Percentiles rank a stretch among this genome's conserved stretches.
These are phyloP conservation scores for Aurinia saxatilis DNA, from an alignment of 345 rosid species.

Conservation along the genomic window DNA sequence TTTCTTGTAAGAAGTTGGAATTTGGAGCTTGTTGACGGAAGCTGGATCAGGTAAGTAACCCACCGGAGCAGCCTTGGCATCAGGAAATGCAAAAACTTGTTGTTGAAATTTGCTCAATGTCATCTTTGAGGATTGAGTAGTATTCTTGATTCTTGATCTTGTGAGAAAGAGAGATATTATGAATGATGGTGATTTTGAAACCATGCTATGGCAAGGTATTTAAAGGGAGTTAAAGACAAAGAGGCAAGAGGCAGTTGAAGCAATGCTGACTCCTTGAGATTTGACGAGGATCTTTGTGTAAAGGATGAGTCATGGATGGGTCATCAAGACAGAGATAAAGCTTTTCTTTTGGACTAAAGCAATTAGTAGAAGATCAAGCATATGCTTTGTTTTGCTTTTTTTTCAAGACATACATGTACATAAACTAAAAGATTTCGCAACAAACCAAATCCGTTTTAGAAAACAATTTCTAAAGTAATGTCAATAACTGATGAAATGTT, in stretches of 20 bases:
- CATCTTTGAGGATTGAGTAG: slow-evolving; percentile 6
- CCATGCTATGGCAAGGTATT: slow-evolving; percentile 11
- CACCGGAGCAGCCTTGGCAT: neutral
- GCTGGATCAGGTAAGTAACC: slow-evolving; percentile 23
- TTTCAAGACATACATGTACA: neutral
- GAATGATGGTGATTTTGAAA: slow-evolving; percentile 11
- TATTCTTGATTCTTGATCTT: slow-evolving; percentile 6
- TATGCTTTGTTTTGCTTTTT: slow-evolving; percentile 13
- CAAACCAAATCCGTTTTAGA: neutral
- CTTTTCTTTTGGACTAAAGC: slow-evolving; percentile 12
- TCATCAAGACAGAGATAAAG: slow-evolving; percentile 26
- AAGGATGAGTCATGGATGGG: slow-evolving; percentile 22
- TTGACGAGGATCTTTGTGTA: neutral
- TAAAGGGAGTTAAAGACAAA: slow-evolving; percentile 28
- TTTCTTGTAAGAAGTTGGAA: slow-evolving; percentile 18
- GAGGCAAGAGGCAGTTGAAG: slow-evolving; percentile 25
- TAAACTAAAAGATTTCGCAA: neutral
- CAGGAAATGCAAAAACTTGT: slow-evolving; percentile 13
- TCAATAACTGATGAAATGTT: too few species aligned
- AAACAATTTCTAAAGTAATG: neutral
- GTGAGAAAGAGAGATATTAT: neutral
- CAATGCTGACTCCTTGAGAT: slow-evolving; percentile 12
- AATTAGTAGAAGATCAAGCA: slow-evolving; percentile 5
- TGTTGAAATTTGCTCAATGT: slow-evolving; percentile 15
- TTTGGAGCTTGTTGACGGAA: slow-evolving; percentile 23